Evolutionary conservation across 23 red algal genomes (phyloP), one percentile per base, ranked within the genome.

Genomic region (Gracilaria domingensis): DNA sequence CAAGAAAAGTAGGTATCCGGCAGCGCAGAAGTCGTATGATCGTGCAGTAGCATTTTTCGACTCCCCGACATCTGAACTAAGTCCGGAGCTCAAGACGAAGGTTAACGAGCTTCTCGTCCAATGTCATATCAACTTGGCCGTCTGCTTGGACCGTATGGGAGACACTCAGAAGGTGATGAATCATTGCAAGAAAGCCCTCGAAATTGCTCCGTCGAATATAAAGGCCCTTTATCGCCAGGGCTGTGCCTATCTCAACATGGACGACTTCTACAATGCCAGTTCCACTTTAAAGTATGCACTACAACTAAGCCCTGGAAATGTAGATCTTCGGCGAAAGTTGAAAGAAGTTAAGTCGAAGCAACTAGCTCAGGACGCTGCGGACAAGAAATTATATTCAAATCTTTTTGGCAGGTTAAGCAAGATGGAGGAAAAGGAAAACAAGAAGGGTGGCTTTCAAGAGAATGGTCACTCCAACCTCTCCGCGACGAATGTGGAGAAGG

Each of bases 131-230:
- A 98, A 98, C 67, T 76, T 98, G 33, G 93, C 96, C 0, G 88
- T 91, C 1, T 93, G 90, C 39, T 75, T 86, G 44, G 87, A 98
- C 26, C 95, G 94, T 35, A 82, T 89, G 61, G 64, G 82, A 36
- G 84, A 91, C 83, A 30, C 73, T 26, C 85, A 95, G 23, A 88
- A 91, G 23, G 96, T 95, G 6, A 60, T 98, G 77, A 79, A 53
- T 39, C 83, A 89, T 34, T 95, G 93, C 70, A 93, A 93, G 66
- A 98, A 98, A 44, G 96, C 85, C 28, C 73, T 98, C 23, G 96
- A 95, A 20, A 69, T 91, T 75, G 79, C 95, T n/a, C 88, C 92
- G 34, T 79, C 89, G 36, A 93, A 98, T 48, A 72, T 90, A 1
- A 98, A 98, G 60, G 96, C 93, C 35, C 50, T 96, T 1, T 96